A percentile compares a stretch with the other conserved stretches of the same genome.
Evolutionary conservation across 2,329 filamentous ascomycete species (phyloP).

Genomic region (Colletotrichum horii): DNA sequence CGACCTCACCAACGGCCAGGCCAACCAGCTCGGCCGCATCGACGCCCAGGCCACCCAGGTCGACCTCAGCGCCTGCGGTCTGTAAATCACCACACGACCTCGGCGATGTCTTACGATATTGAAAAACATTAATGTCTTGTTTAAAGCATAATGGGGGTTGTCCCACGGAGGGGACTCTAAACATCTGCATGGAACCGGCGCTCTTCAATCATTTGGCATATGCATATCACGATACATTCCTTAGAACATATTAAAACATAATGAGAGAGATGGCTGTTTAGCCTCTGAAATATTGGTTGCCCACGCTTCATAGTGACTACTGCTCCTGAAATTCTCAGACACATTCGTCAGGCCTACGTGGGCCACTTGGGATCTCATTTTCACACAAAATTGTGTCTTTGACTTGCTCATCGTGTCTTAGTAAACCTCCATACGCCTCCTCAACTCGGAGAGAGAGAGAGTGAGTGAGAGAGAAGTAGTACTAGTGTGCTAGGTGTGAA

Average conservation of each 20-base stretch:
- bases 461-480: no score
- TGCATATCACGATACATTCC: conserved; percentile 19
- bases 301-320: no score
- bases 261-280: not conserved
- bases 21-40: conserved; percentile 53
- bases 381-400: no score
- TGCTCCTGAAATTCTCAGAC: no score
- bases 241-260: conserved; percentile 11
- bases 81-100: conserved; percentile 27
- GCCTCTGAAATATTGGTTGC: not conserved
- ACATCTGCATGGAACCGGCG: conserved; percentile 13
- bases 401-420: no score
- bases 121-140: not conserved
- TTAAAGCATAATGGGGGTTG: not conserved
- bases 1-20: conserved; percentile 57
- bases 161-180: not conserved
- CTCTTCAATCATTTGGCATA: conserved; percentile 18
- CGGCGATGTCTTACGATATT: not conserved
- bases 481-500: no score
- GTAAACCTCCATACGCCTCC: no score
- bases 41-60: conserved; percentile 54
- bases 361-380: no score
- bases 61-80: conserved; percentile 45
- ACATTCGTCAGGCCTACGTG: no score
- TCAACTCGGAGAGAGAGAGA: no score